Percentiles rank a stretch among this genome's conserved stretches.
Evolutionary conservation across 2,329 filamentous ascomycete genomes (phyloP).

Genomic region (Neurospora sp.): DNA sequence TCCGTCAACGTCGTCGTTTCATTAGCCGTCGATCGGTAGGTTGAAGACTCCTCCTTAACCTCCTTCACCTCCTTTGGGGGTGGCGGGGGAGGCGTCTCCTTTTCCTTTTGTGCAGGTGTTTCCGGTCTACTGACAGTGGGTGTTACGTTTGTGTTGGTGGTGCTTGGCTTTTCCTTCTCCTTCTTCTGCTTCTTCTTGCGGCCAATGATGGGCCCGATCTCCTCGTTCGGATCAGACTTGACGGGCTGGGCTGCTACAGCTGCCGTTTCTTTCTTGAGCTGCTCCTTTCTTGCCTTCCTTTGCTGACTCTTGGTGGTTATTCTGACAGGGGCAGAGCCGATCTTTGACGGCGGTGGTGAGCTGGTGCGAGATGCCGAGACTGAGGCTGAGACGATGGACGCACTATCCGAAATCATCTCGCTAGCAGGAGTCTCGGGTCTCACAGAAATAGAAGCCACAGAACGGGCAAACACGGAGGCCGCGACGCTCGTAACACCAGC

Average conservation of each 20-base stretch:
- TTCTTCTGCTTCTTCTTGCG: constrained; percentile 84
- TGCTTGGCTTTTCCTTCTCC: constrained; percentile 37
- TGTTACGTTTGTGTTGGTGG: constrained; percentile 12
- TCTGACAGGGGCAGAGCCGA: constrained; percentile 60
- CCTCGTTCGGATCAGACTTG: constrained; percentile 41
- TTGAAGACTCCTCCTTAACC: constrained; percentile 18
- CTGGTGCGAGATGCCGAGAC: constrained; percentile 57
- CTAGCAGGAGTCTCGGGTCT: constrained; percentile 64
- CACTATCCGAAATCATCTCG: constrained; percentile 66
- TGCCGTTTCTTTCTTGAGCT: constrained; percentile 52
- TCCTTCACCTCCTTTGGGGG: constrained; percentile 13
- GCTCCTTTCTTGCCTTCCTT: constrained; percentile 65
- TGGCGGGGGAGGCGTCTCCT: not conserved
- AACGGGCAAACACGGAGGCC: constrained; percentile 19
- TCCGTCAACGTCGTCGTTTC: constrained; percentile 19
- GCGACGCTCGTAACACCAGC: constrained; percentile 7
- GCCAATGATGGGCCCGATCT: constrained; percentile 63
- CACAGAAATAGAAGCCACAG: constrained; percentile 15
- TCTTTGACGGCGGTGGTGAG: constrained; percentile 56
- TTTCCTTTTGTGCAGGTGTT: constrained; percentile 21
- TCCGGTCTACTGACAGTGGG: constrained; percentile 18
- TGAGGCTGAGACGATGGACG: constrained; percentile 63
- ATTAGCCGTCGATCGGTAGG: constrained; percentile 19
- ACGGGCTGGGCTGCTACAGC: constrained; percentile 37
- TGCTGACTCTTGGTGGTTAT: constrained; percentile 68